Conservation (phyloP, 179 eudicot species). For the Drosera spatulata region DNA sequence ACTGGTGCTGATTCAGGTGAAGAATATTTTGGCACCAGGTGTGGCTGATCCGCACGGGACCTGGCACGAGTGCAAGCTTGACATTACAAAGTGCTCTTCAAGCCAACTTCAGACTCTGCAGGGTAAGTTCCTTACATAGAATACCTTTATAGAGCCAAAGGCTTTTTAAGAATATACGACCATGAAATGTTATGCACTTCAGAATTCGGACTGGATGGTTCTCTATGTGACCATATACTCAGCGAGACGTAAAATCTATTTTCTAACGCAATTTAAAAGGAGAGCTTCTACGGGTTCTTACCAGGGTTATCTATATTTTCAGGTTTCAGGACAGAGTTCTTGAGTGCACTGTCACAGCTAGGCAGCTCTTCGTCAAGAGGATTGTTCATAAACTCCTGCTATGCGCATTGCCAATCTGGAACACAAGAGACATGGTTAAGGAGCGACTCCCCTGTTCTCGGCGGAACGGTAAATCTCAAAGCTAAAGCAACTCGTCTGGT, state of each 20-base stretch:
- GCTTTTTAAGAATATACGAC: too few relatives aligned
- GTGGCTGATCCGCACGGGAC: conserved; percentile 41
- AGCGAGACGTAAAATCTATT: too few relatives aligned
- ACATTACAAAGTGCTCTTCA: conserved; percentile 26
- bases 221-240: too few relatives aligned
- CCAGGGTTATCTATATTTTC: not conserved
- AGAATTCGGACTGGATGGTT: too few relatives aligned
- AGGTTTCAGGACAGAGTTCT: conserved; percentile 28
- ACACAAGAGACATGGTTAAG: conserved; percentile 74
- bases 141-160: not conserved
- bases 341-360: conserved; percentile 21
- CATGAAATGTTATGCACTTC: too few relatives aligned
- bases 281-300: too few relatives aligned
- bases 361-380: conserved; percentile 23
- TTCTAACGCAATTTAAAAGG: too few relatives aligned
- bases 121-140: conserved; percentile 8
- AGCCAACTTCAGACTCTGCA: conserved; percentile 36
- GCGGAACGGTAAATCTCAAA: conserved; percentile 26
- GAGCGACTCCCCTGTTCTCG: conserved; percentile 40
- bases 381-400: conserved; percentile 33
- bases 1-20: conserved; percentile 13
- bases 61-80: conserved; percentile 33
- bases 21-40: conserved; percentile 36
- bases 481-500: too few relatives aligned
- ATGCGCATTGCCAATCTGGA: conserved; percentile 41